Conservation (phyloP, 257 asterid species). For the Datura wrightii region DNA sequence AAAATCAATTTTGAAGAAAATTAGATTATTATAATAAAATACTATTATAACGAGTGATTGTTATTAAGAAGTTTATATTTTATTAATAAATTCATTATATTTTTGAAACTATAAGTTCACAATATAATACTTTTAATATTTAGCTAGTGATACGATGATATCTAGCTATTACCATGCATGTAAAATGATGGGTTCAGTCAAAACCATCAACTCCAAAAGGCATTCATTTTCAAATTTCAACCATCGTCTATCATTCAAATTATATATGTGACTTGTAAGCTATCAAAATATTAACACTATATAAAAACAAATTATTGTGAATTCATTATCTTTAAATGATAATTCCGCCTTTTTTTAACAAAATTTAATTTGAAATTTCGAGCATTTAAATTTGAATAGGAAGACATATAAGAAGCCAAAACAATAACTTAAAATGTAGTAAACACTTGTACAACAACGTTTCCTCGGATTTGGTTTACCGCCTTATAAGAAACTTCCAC, state of each 20-base stretch:
- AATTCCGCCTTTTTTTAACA: too few relatives aligned
- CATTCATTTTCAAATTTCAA: neutral
- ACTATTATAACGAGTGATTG: too few relatives aligned
- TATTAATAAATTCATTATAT: neutral
- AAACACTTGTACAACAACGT: neutral
- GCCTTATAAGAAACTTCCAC: neutral
- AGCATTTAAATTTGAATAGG: neutral
- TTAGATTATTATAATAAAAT: too few relatives aligned
- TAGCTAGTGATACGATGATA: neutral
- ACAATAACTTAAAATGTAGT: neutral
- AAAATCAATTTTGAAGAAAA: too few relatives aligned
- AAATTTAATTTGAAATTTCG: too few relatives aligned
- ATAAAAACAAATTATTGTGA: too few relatives aligned
- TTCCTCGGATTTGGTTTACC: neutral
- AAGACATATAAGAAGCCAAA: neutral
- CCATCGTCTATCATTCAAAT: neutral
- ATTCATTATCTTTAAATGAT: too few relatives aligned
- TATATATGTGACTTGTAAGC: neutral
- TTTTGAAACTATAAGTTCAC: neutral
- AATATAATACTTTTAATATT: neutral
- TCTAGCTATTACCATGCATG: too few relatives aligned
- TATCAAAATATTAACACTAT: too few relatives aligned
- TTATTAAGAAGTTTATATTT: neutral
- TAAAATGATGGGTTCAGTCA: neutral
- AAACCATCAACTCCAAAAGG: neutral